A percentile compares a stretch with the other conserved stretches of the same genome.
phyloP scores from a whole-genome alignment of 2,329 filamentous ascomycete genomes.

The Lachnellula occidentalis region DNA sequence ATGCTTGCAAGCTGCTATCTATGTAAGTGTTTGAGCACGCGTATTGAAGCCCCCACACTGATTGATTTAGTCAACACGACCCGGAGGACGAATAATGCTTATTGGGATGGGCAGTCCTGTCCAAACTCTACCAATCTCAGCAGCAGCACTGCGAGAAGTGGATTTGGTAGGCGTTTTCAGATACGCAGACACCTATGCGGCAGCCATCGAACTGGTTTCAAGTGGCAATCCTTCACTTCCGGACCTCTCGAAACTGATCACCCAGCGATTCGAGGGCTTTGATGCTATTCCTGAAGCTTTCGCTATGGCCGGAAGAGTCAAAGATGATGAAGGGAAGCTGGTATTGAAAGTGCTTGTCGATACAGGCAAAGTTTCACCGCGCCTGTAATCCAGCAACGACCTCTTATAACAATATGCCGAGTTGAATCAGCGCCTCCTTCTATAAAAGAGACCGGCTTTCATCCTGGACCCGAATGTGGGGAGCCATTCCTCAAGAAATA shows the following conservation, averaged over 20 bases:
- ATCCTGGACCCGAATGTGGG: no score
- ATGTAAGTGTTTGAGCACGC: slow-evolving; percentile 61
- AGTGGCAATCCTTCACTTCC: slow-evolving; percentile 61
- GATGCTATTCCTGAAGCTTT: slow-evolving; percentile 87
- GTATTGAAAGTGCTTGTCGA: slow-evolving; percentile 32
- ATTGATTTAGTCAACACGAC: slow-evolving; percentile 46
- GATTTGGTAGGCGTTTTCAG: slow-evolving; percentile 72
- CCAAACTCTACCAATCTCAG: slow-evolving; percentile 67
- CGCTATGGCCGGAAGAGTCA: slow-evolving; percentile 68
- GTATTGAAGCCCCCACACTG: slow-evolving; percentile 34
- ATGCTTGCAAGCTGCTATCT: slow-evolving; percentile 52
- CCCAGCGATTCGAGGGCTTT: slow-evolving; percentile 70
- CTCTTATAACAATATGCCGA: not conserved
- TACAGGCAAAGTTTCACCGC: slow-evolving; percentile 5
- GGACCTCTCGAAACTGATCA: slow-evolving; percentile 74
- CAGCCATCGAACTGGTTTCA: slow-evolving; percentile 81
- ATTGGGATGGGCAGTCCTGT: slow-evolving; percentile 75
- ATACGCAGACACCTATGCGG: slow-evolving; percentile 84
- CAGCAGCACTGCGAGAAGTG: slow-evolving; percentile 69
- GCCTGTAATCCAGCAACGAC: not conserved
- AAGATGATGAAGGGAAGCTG: slow-evolving; percentile 29
- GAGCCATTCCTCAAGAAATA: no score
- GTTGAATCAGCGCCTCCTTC: no score
- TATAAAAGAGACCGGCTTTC: no score
- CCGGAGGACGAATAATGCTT: slow-evolving; percentile 67